phyloP scores from a whole-genome alignment of 257 asterid species.

The Thymus quinquecostatus region DNA sequence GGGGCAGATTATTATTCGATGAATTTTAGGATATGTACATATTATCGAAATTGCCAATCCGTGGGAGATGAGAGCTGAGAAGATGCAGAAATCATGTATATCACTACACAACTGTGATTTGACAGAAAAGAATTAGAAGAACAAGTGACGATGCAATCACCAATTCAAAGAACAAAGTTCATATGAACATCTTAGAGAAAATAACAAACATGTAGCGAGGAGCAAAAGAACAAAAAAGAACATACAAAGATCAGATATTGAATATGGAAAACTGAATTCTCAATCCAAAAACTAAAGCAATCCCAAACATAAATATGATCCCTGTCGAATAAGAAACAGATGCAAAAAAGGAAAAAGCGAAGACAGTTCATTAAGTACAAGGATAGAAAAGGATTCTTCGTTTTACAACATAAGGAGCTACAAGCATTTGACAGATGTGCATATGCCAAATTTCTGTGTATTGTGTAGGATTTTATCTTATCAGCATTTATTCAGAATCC shows the following conservation, averaged over 20 bases:
- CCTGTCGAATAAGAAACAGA: background rate
- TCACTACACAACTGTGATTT: background rate
- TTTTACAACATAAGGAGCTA: no score
- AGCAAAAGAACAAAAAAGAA: background rate
- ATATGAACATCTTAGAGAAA: background rate
- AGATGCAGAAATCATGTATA: constrained; percentile 1
- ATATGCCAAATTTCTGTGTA: background rate
- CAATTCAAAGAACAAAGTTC: background rate
- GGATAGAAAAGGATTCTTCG: background rate
- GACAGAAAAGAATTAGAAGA: background rate
- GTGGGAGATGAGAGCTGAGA: background rate
- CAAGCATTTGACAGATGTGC: background rate
- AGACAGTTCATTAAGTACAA: background rate
- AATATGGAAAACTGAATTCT: background rate
- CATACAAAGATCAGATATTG: background rate
- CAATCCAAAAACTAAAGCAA: background rate
- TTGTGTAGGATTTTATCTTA: background rate
- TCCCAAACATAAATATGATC: background rate
- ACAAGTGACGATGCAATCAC: background rate
- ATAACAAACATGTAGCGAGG: background rate
- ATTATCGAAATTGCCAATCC: background rate
- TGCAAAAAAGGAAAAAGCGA: background rate
- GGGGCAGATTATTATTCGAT: background rate
- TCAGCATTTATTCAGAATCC: background rate
- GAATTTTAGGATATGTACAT: background rate